phyloP scores from a whole-genome alignment of 495 filamentous ascomycete species.

The Talaromyces adpressus region DNA sequence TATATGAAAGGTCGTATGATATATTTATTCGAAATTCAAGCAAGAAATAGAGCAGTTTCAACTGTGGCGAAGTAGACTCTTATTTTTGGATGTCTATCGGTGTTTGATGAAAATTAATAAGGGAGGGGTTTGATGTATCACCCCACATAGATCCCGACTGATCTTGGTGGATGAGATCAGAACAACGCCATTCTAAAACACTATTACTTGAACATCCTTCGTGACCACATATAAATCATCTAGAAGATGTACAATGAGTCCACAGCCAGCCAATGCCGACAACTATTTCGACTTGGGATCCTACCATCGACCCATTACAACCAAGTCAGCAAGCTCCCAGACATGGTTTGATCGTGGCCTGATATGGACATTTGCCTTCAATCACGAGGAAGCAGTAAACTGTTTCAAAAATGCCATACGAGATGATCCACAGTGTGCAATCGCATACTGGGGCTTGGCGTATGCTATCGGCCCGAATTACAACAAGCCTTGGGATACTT shows the following conservation, averaged over 20 bases:
- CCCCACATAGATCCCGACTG: not conserved
- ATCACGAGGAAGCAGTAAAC: slow-evolving; percentile 22
- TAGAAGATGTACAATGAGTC: not conserved
- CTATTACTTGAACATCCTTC: not conserved
- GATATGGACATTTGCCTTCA: slow-evolving; percentile 30
- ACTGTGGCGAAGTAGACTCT: not conserved
- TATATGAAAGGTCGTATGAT: not conserved
- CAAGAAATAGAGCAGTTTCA: not conserved
- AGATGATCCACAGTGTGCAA: slow-evolving; percentile 22
- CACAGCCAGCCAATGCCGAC: not conserved
- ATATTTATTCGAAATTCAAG: not conserved
- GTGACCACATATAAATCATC: not conserved
- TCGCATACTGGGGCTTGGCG: slow-evolving; percentile 64
- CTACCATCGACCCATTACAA: slow-evolving; percentile 39
- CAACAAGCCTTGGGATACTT: slow-evolving; percentile 65
- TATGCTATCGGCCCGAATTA: slow-evolving; percentile 64
- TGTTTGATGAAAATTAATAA: not conserved
- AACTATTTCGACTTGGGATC: slow-evolving; percentile 50
- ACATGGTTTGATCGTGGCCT: slow-evolving; percentile 31
- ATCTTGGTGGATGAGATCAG: not conserved
- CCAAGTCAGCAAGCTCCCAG: slow-evolving; percentile 25
- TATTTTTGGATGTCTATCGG: not conserved
- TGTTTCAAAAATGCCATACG: slow-evolving; percentile 12
- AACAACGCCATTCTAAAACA: not conserved
- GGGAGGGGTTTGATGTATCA: not conserved